Evolutionary conservation across 768 basidiomycete genomes (phyloP).

Genomic region (Lentinula detonsa): DNA sequence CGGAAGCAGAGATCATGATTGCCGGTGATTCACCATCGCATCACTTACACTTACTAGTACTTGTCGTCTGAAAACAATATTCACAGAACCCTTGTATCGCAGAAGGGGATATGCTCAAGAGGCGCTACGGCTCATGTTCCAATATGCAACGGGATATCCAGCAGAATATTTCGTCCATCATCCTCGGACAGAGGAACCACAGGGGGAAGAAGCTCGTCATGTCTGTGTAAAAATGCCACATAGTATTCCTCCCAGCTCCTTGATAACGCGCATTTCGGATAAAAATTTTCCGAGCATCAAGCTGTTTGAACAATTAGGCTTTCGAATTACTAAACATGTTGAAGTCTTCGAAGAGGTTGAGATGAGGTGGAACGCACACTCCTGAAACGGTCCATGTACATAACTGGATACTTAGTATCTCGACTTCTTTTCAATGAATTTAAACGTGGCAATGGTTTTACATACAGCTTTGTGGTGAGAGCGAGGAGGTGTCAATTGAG

Average conservation of each 20-base stretch:
- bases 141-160: conserved; percentile 54
- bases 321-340: conserved; percentile 57
- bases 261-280: conserved; percentile 69
- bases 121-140: conserved; percentile 60
- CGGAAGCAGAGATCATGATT: conserved; percentile 91
- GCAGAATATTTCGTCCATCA: conserved; percentile 16
- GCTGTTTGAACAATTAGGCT: conserved; percentile 76
- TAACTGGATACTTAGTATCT: background rate
- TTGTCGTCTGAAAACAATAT: background rate
- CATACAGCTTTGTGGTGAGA: background rate
- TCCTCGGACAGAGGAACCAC: conserved; percentile 4
- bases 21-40: conserved; percentile 44
- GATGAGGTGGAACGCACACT: conserved; percentile 43
- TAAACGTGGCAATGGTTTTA: background rate
- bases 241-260: conserved; percentile 33
- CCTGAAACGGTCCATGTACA: background rate
- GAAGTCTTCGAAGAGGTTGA: conserved; percentile 82
- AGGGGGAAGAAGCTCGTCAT: conserved; percentile 12
- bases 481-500: background rate
- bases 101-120: conserved; percentile 61
- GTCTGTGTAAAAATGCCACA: conserved; percentile 29
- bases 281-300: conserved; percentile 63
- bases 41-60: background rate
- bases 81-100: conserved; percentile 57
- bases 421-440: background rate